Base-by-base conservation (phyloP, 2,329 filamentous ascomycete genomes). In the Colletotrichum lentis region DNA sequence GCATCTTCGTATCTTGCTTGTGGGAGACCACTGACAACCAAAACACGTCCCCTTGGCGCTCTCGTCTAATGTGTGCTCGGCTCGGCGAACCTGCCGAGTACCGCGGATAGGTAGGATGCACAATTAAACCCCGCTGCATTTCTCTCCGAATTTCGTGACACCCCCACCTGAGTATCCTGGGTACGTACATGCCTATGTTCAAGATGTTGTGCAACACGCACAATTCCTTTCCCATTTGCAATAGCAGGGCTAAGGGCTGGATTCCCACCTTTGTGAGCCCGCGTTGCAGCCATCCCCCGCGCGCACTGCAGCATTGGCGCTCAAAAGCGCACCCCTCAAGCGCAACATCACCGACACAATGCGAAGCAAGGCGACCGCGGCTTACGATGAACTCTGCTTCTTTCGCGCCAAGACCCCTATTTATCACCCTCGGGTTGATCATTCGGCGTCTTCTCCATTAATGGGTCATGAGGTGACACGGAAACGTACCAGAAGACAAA, bases 331-430 rank as follows among this genome's bases (percentile, higher is more conserved):
- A n/a, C 37, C 31, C n/a, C n/a, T 41, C 39, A 41, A 41, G 7
- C 39, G 39, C 39, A 41, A 41, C 39, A 4, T 60, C 50, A 18
- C 43, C 11, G 39, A 35, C 10, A 11, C 18, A 37, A 53, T n/a
- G 22, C 37, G 22, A 64, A 31, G 55, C 12, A 61, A 18, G 62
- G 47, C 53, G 61, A 65, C 41, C 47, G 62, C 62, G 47, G 47
- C 55, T 64, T 20, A n/a, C 24, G 31, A 31, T 44, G 53, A 44
- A 31, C 20, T 57, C 43, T 43, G 52, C 27, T 52, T 49, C 52
- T 54, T 54, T 49, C 16, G 16, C 39, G 27, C 6, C 10, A 20
- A 35, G 31, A n/a, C 27, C 11, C 20, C 31, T 27, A 43, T 35
- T 22, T 35, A 50, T 35, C 18, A 16, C 27, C 31, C 31, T 35